Base-by-base conservation (phyloP, 768 basidiomycete species). In the Russula emetica region DNA sequence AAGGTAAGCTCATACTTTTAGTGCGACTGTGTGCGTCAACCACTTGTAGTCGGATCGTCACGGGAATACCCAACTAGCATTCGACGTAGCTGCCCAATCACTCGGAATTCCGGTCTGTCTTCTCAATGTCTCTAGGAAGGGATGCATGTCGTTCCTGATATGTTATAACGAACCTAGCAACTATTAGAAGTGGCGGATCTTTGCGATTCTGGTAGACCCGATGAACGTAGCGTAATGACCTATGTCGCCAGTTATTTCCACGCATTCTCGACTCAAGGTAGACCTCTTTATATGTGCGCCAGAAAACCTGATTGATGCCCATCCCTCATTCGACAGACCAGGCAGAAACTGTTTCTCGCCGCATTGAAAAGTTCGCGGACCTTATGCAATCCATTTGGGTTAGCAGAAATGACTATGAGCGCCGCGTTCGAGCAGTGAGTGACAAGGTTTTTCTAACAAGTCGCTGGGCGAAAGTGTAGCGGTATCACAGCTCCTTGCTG, bases 161-260 rank as follows among this genome's bases (percentile, higher is more conserved):
- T 64, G 64, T 63, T 44, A 40, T 55, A 44, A 7, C 40, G 50
- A 24, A 49, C 52, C 54, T 32, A 97, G 93, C 92, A 91, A 87
- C 78, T 99, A 5, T 83, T 99, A 22, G 97, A 99, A 80, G 96
- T 98, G 0, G 88, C 93, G 60, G 97, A 99, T 78, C 75, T 99
- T 34, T 95, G 93, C 69, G 93, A 94, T 71, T 84, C 86, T 0
- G 78, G 78, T n/a, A 83, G 82, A 53, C 96, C 96, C 0, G 97
- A 99, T 73, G 97, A 99, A 76, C 86, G 94, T 42, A 93, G 90
- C 74, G 92, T 98, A 13, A 98, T 98, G 93, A 98, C 94, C 5
- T 98, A 98, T 69, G 89, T 99, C 52, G 97, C 97, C 38, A 92
- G 92, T 70, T 98, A 83, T 76, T 99, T 99, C 80, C 97, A 98